Conservation (phyloP, 306 rosid species). For the Trifolium subterraneum region DNA sequence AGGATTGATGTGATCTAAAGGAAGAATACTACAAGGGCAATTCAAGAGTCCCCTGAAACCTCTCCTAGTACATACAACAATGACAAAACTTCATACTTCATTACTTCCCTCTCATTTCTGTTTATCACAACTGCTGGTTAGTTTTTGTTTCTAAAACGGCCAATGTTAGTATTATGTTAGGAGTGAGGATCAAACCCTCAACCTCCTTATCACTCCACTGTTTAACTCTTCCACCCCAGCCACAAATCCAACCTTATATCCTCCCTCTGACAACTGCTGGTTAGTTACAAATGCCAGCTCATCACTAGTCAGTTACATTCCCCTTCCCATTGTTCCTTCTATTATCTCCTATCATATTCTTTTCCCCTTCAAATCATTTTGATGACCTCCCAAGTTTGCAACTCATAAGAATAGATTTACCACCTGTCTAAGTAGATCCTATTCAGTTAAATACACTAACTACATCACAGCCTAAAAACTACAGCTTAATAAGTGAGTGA, state of each 20-base stretch:
- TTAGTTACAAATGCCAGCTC: not conserved
- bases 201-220: no score
- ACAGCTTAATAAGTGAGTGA: not conserved
- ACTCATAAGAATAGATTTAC: not conserved
- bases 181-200: no score
- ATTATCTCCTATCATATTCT: not conserved
- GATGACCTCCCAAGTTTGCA: not conserved
- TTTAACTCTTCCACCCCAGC: no score
- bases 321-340: not conserved
- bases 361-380: not conserved
- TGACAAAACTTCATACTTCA: not conserved
- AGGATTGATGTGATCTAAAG: not conserved
- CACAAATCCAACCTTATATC: no score
- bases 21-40: not conserved
- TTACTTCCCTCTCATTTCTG: not conserved
- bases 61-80: not conserved
- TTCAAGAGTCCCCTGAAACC: not conserved
- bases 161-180: no score
- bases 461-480: not conserved
- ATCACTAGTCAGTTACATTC: not conserved
- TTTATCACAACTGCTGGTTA: no score
- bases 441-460: not conserved
- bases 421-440: not conserved
- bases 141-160: not conserved
- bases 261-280: not conserved